phyloP scores from a whole-genome alignment of 805 yeast species.

The Yarrowia sp. region DNA sequence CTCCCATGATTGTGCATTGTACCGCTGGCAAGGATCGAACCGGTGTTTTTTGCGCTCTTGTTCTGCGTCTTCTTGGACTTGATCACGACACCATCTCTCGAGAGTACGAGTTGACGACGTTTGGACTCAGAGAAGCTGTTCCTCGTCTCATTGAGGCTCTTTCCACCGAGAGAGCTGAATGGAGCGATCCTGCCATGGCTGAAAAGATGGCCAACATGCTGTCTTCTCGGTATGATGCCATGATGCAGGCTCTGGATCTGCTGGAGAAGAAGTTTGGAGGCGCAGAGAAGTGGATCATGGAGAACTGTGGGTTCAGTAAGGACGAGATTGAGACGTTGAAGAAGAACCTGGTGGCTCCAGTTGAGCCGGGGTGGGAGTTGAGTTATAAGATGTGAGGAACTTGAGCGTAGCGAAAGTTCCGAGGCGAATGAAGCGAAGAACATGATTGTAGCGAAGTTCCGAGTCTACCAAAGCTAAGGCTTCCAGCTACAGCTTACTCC shows the following conservation, averaged over 20 bases:
- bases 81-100: conserved; percentile 68
- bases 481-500: too few relatives aligned
- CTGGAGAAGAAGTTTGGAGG: conserved; percentile 63
- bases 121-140: conserved; percentile 54
- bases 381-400: conserved; percentile 22
- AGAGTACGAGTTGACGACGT: conserved; percentile 77
- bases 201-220: conserved; percentile 65
- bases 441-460: neutral
- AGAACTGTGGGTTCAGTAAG: conserved; percentile 55
- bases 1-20: conserved; percentile 71
- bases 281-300: conserved; percentile 56
- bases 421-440: too few relatives aligned
- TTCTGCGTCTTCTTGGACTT: conserved; percentile 68
- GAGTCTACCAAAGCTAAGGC: too few relatives aligned
- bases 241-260: conserved; percentile 65
- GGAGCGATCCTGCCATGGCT: conserved; percentile 48
- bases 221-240: conserved; percentile 70
- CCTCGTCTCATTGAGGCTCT: conserved; percentile 38
- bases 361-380: conserved; percentile 11
- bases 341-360: neutral
- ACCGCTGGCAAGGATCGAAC: conserved; percentile 90
- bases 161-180: conserved; percentile 48
- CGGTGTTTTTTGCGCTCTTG: conserved; percentile 73
- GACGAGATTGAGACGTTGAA: conserved; percentile 55
- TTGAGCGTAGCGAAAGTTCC: neutral